A percentile compares a stretch with the other conserved stretches of the same genome.
phyloP scores from a whole-genome alignment of 441 rosid genomes.

The Pelargonium exstipulatum region DNA sequence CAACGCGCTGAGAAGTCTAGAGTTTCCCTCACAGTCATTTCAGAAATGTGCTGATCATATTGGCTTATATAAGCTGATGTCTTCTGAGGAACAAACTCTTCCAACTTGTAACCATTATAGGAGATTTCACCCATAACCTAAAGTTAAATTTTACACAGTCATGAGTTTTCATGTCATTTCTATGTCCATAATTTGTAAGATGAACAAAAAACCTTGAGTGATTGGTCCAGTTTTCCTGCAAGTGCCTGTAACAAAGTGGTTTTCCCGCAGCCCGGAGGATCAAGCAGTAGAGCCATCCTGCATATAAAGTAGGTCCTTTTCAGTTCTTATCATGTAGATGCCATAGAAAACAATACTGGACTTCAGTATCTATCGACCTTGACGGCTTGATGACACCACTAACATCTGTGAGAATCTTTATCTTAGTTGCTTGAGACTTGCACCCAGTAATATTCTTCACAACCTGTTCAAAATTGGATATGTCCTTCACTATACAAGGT shows the following conservation, averaged over 20 bases:
- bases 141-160: neutral
- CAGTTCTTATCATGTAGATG: neutral
- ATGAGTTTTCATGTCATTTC: no score
- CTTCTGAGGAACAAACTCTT: slow-evolving; percentile 49
- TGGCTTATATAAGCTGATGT: slow-evolving; percentile 62
- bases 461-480: slow-evolving; percentile 19
- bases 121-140: slow-evolving; percentile 40
- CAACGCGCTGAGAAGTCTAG: slow-evolving; percentile 47
- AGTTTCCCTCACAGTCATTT: slow-evolving; percentile 58
- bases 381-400: slow-evolving; percentile 39
- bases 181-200: no score
- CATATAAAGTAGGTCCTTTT: neutral
- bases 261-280: slow-evolving; percentile 45
- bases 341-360: neutral
- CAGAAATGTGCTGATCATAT: slow-evolving; percentile 52
- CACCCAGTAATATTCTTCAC: slow-evolving; percentile 13
- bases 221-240: slow-evolving; percentile 27
- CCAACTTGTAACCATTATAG: slow-evolving; percentile 38
- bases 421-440: slow-evolving; percentile 17
- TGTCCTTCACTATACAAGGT: neutral
- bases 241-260: slow-evolving; percentile 39
- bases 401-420: slow-evolving; percentile 28
- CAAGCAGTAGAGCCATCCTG: slow-evolving; percentile 39
- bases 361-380: slow-evolving; percentile 18
- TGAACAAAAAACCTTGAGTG: slow-evolving; percentile 30